Conservation (phyloP, 331 rosid species). For the Malus hybrid region DNA sequence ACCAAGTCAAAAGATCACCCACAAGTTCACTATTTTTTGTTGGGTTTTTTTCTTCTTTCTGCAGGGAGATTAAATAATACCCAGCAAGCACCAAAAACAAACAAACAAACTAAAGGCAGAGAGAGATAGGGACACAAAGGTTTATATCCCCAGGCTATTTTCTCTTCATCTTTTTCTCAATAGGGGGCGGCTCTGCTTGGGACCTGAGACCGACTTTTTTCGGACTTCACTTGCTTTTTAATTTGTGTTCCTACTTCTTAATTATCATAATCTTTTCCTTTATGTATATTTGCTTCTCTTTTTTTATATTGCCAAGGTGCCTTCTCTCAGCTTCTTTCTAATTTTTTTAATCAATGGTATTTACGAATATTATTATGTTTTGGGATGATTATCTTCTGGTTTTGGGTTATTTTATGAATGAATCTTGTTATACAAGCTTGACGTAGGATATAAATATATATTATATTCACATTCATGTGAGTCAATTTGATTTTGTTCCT, state of each 20-base stretch:
- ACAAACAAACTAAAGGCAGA: background rate
- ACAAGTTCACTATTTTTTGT: background rate
- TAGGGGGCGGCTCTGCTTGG: conserved; percentile 6
- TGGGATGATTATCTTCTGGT: too few relatives aligned
- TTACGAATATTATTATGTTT: too few relatives aligned
- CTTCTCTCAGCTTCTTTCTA: background rate
- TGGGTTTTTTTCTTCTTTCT: background rate
- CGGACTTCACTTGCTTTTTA: conserved; percentile 24
- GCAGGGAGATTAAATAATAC: conserved; percentile 3
- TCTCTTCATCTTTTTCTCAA: background rate
- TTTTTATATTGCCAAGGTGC: background rate
- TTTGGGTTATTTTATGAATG: too few relatives aligned
- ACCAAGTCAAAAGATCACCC: background rate
- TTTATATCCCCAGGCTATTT: background rate
- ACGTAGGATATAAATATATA: too few relatives aligned
- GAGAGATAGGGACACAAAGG: background rate
- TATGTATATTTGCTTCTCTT: background rate
- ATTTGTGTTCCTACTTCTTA: background rate
- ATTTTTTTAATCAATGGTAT: background rate
- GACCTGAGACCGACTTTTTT: conserved; percentile 8
- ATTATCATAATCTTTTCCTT: conserved; percentile 2
- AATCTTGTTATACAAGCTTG: too few relatives aligned
- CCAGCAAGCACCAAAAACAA: background rate
- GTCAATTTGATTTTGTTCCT: too few relatives aligned
- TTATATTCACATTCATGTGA: too few relatives aligned